A percentile compares a stretch with the other conserved stretches of the same genome.
Conservation (phyloP, 108 stramenopile species). For the Nitzschia palea region DNA sequence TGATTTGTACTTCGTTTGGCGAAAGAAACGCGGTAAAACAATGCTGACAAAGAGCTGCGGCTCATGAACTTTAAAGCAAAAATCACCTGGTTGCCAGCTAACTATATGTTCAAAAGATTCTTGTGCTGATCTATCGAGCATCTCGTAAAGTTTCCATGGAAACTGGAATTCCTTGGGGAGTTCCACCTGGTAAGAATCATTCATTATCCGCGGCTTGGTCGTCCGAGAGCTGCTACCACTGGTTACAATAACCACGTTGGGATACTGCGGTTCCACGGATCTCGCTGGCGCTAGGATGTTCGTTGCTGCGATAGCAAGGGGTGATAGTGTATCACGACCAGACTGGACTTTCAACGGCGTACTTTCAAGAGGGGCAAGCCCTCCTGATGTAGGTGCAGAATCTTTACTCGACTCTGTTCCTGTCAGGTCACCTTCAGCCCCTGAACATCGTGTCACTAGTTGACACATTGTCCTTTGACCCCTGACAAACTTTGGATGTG, state of each 20-base stretch:
- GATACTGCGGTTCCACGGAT: no score
- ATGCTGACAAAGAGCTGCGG: constrained; percentile 49
- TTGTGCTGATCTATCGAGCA: constrained; percentile 25
- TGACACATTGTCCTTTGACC: constrained; percentile 20
- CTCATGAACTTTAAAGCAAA: constrained; percentile 60
- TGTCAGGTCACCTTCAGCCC: not conserved
- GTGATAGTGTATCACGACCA: no score
- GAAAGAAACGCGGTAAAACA: constrained; percentile 56
- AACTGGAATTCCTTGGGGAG: constrained; percentile 37
- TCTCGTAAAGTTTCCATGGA: constrained; percentile 42
- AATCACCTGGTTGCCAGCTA: constrained; percentile 45
- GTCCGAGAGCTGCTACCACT: no score
- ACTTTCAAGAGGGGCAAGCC: no score
- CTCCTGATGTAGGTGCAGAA: no score
- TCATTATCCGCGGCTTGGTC: no score
- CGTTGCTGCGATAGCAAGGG: no score
- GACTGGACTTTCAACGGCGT: no score
- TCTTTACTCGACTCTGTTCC: not conserved
- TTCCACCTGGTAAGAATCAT: constrained; percentile 13
- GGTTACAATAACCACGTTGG: no score
- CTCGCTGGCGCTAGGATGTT: no score
- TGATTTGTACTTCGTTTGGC: constrained; percentile 53
- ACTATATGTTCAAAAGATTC: constrained; percentile 29
- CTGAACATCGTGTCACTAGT: constrained; percentile 13
- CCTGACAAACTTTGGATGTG: constrained; percentile 34